Evolutionary conservation across 116 monocot species (phyloP), one percentile per base, ranked within the genome.

Genomic region (Zostera marina): DNA sequence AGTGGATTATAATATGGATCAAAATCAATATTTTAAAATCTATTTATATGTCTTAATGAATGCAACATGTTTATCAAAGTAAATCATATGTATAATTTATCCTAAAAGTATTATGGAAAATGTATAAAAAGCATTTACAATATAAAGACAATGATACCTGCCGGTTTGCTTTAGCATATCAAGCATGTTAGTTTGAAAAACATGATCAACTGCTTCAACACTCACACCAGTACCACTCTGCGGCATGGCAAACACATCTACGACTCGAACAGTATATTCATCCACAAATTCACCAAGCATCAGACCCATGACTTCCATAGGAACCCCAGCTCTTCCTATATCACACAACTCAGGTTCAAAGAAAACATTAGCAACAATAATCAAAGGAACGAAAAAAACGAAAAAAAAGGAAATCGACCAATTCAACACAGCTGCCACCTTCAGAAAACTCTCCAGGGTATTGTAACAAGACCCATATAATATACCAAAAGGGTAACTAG

Each of bases 131-230:
- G 32, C 32, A 32, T 32, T 32, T 32, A 20, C 17, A 49, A 17
- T n/a, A 9, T 4, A 12, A 49, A 49, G 20, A 20, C 10, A 19
- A 51, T 2, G 49, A 19, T 51, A 96, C 96, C 96, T 88, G 69
- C 89, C 96, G 7, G 96, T 88, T 59, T 96, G 89, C 69, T 96
- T 96, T 66, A 96, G 82, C 96, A 96, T 96, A 52, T 96, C 96
- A 11, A 96, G 88, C 96, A 96, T 96, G 74, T 96, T 96, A 15
- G 89, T 96, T 73, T 96, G 96, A 70, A 96, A 96, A 15, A 85
- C 86, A 57, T 88, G 96, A 62, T 96, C 96, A 20, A 88, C 96
- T 9, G 85, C 89, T 78, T 89, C 96, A 9, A 88, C 89, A 57
- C 85, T 88, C 22, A 88, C 94, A 11, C 94, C 94, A 0, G 88